Conservation (phyloP, 2,329 filamentous ascomycete genomes). For the Aspergillus hortae region DNA sequence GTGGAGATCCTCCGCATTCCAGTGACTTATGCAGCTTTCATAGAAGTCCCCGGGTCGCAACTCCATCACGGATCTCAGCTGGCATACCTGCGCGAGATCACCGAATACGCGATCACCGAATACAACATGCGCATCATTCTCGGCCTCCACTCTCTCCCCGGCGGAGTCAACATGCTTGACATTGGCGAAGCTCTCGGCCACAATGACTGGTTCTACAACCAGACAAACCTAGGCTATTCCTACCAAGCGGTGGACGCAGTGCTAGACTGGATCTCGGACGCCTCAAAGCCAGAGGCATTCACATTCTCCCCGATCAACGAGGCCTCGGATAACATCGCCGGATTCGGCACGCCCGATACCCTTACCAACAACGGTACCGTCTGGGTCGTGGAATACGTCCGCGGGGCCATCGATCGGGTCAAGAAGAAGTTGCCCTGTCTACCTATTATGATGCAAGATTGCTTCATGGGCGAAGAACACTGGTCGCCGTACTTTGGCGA, state of each 20-base stretch:
- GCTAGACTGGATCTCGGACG: slow-evolving; percentile 16
- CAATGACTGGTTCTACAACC: slow-evolving; percentile 20
- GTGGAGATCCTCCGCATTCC: slow-evolving; percentile 10
- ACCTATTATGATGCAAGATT: slow-evolving; percentile 23
- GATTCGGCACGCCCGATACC: slow-evolving; percentile 16
- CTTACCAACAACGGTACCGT: slow-evolving; percentile 15
- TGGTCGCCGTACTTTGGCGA: slow-evolving; percentile 15
- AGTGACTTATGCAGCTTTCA: slow-evolving; percentile 10
- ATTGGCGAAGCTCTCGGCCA: slow-evolving; percentile 20
- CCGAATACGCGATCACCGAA: slow-evolving; percentile 18
- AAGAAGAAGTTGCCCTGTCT: slow-evolving; percentile 7
- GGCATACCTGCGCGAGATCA: slow-evolving; percentile 16
- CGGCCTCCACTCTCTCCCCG: slow-evolving; percentile 21
- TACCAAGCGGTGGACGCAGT: slow-evolving; percentile 17
- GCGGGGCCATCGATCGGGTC: slow-evolving; percentile 12
- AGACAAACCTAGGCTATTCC: slow-evolving; percentile 17
- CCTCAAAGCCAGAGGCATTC: slow-evolving; percentile 14
- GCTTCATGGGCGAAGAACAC: slow-evolving; percentile 18
- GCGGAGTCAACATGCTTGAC: slow-evolving; percentile 19
- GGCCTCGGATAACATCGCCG: slow-evolving; percentile 15
- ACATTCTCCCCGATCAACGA: slow-evolving; percentile 23
- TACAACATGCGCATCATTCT: slow-evolving; percentile 22
- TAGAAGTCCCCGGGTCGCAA: slow-evolving; percentile 19
- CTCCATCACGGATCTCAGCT: slow-evolving; percentile 20
- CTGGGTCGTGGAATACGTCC: slow-evolving; percentile 19